These are phyloP conservation scores for Trichophyton verrucosum DNA, from an alignment of 2,329 filamentous ascomycete species.

Conservation along the genomic window DNA sequence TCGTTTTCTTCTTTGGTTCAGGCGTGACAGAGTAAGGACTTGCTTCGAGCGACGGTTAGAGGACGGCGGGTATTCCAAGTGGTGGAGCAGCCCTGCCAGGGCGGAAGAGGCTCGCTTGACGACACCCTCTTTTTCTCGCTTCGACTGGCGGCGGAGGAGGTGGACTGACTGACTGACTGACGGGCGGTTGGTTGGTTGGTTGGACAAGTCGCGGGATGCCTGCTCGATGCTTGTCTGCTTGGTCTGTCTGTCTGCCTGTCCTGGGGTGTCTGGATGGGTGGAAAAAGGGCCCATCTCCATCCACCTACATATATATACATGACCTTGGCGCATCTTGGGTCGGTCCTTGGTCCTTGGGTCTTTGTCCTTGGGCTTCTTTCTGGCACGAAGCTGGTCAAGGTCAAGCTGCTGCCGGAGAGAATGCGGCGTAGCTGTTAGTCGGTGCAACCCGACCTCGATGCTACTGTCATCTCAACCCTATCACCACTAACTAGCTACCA, in stretches of 20 bases:
- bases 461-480: no score
- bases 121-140: neutral
- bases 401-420: no score
- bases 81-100: neutral
- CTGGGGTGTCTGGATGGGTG: no score
- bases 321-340: neutral
- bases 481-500: no score
- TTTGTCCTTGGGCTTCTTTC: neutral
- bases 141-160: no score
- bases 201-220: neutral
- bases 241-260: no score
- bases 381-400: neutral
- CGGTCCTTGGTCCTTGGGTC: neutral
- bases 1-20: neutral
- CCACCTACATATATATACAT: no score
- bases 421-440: no score
- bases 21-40: no score
- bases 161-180: neutral
- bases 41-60: neutral
- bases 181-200: neutral
- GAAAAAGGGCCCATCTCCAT: no score
- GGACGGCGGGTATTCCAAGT: neutral
- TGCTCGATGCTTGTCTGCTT: neutral
- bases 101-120: neutral
- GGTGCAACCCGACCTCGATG: no score